These are phyloP conservation scores for Fusarium sp. DNA, from an alignment of 2,329 filamentous ascomycete species.

Conservation along the genomic window DNA sequence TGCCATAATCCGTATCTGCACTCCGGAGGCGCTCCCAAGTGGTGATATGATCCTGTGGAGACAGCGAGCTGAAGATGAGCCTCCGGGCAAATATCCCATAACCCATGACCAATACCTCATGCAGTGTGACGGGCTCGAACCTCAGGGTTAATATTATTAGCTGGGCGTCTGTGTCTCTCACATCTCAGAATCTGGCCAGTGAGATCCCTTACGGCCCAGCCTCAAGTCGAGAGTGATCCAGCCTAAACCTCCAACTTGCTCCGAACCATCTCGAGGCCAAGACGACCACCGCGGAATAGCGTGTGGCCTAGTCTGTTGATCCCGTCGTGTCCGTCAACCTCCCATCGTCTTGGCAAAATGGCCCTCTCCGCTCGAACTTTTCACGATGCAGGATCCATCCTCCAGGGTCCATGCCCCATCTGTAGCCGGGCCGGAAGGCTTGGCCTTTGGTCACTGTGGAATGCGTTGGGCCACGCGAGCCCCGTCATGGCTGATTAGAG, in stretches of 20 bases:
- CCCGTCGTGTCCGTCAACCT: not conserved
- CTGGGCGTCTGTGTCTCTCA: constrained; percentile 16
- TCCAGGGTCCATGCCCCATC: constrained; percentile 7
- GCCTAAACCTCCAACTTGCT: constrained; percentile 21
- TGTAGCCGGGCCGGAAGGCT: constrained; percentile 6
- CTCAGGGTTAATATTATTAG: constrained; percentile 14
- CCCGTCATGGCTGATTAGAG: constrained; percentile 14
- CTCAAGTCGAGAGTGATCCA: constrained; percentile 15
- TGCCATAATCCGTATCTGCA: no score
- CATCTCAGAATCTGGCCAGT: constrained; percentile 13
- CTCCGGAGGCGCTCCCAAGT: no score
- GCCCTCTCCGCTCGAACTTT: not conserved
- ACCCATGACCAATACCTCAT: constrained; percentile 24
- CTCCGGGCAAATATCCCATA: constrained; percentile 19
- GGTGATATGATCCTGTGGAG: not conserved
- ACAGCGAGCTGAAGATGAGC: no score
- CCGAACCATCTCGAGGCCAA: constrained; percentile 14
- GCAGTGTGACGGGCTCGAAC: constrained; percentile 7
- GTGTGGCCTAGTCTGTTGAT: constrained; percentile 4
- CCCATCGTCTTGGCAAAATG: constrained; percentile 22
- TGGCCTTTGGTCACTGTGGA: constrained; percentile 31
- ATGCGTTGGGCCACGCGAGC: constrained; percentile 27
- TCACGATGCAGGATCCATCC: constrained; percentile 12
- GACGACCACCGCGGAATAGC: not conserved
- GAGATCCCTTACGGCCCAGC: constrained; percentile 13